Base-by-base conservation (phyloP, 2,329 filamentous ascomycete genomes). In the Bisporella sp. region DNA sequence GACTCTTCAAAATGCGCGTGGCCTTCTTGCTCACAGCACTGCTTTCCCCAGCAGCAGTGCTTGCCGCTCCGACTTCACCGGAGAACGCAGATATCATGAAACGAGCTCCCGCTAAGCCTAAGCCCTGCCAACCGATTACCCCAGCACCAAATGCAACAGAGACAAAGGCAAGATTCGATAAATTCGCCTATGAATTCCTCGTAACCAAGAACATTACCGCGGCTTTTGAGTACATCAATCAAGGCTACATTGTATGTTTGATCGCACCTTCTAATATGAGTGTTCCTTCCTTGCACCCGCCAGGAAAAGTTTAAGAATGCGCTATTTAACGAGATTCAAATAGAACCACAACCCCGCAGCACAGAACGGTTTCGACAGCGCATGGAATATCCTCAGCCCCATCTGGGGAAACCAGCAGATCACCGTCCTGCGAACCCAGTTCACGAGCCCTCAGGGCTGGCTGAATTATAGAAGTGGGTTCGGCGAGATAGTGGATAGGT, bases 281-380 rank as follows among this genome's bases (percentile, higher is more conserved):
- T 31, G 1, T 5, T 41, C 21, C 21, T 21, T 21, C 21, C 21
- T 21, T 21, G 21, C 21, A 21, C 21, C 21, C 2, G 21, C 21
- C 21, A 21, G 21, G 21, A 21, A 21, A 21, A 21, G 21, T 21
- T 21, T 21, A 21, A 21, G 31, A 13, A 41, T 41, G 4, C n/a
- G 35, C 2, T 37, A n/a, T 7, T 6, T 9, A 4, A 41, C 13
- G 3, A 7, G 32, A 28, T 13, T 2, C 11, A 8, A 4, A 32
- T 28, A 54, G 52, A 54, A 54, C 28, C 52, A 54, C 40, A 52
- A 52, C 29, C 49, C 52, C 12, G 12, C 31, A 6, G 52, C 49
- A 12, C 32, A 54, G 31, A 49, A 49, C 35, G 52, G 52, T 4
- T 52, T 47, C 7, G 52, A 54, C 31, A 47, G 43, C n/a, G 52